Base-by-base conservation (phyloP, 1,284 basidiomycete species). In the Apiotrichum veenhuisii region DNA sequence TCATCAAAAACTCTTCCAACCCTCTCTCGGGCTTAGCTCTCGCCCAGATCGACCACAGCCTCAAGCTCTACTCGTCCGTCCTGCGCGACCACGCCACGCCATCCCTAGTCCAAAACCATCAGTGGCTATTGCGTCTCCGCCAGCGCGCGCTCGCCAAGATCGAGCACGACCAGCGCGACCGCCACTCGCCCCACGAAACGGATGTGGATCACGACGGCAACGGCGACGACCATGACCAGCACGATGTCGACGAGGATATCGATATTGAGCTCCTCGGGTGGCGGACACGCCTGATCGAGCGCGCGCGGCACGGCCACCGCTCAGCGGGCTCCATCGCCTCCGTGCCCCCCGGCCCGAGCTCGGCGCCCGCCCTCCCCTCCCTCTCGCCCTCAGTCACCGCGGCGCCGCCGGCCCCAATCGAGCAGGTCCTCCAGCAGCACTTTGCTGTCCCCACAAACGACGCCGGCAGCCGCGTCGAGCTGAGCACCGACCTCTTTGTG, bases 181-280 rank as follows among this genome's bases (percentile, higher is more conserved):
- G 30, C 11, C 51, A 58, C 12, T 38, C 37, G 25, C 23, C 9
- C 14, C n/a, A 9, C 17, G 26, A 15, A 14, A 15, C 30, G 11
- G 44, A 30, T 10, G 17, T 2, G 30, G 45, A 36, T 14, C 25
- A n/a, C 27, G 38, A 42, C 8, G 58, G 45, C 18, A 52, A 57
- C 20, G 36, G 52, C 1, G 59, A 64, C 9, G 46, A 14, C 33
- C 9, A 14, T 34, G 33, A 8, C 8, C 33, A 34, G 14, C 43
- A 50, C 11, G 43, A 27, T 17, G 34, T 18, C 44, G 37, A 41
- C 11, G 57, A 52, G 14, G 54, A 55, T 11, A 30, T 55, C 0
- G 59, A 64, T 4, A 33, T 62, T 18, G 66, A 64, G 45, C 57
- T 72, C 3, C 54, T 72, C 11, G 70, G 70, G n/a, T 68, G 67